Conservation (phyloP, 257 asterid species). For the Catharanthus roseus region DNA sequence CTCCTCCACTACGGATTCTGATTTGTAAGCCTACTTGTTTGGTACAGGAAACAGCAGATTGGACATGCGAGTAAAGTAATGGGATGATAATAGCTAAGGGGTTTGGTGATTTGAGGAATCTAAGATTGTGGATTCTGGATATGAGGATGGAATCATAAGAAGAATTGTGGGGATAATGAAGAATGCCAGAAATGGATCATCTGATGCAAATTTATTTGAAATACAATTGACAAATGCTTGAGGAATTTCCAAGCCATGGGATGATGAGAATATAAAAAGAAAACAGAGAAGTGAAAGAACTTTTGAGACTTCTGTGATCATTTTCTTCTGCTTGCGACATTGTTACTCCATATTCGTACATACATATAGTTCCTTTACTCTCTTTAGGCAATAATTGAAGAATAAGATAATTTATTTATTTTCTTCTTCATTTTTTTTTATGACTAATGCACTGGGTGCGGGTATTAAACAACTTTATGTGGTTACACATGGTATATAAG, state of each 20-base stretch:
- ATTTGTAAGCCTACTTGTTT: constrained; percentile 23
- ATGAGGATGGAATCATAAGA: constrained; percentile 27
- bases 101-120: constrained; percentile 35
- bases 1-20: constrained; percentile 47
- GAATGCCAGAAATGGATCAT: too few relatives aligned
- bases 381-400: too few relatives aligned
- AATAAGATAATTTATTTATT: too few relatives aligned
- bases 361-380: too few relatives aligned
- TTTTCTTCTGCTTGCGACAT: too few relatives aligned
- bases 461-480: too few relatives aligned
- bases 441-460: too few relatives aligned
- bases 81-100: constrained; percentile 41
- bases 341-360: too few relatives aligned
- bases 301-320: not conserved
- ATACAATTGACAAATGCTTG: not conserved
- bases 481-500: too few relatives aligned
- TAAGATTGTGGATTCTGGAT: constrained; percentile 41
- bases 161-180: constrained; percentile 23
- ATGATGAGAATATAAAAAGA: not conserved
- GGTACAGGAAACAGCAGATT: constrained; percentile 35
- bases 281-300: not conserved
- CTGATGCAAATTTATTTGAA: not conserved
- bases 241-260: not conserved
- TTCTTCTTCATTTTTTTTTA: too few relatives aligned
- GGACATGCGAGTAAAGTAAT: constrained; percentile 19